Evolutionary conservation across 345 rosid genomes (phyloP).

Genomic region (Gossypium bickii): DNA sequence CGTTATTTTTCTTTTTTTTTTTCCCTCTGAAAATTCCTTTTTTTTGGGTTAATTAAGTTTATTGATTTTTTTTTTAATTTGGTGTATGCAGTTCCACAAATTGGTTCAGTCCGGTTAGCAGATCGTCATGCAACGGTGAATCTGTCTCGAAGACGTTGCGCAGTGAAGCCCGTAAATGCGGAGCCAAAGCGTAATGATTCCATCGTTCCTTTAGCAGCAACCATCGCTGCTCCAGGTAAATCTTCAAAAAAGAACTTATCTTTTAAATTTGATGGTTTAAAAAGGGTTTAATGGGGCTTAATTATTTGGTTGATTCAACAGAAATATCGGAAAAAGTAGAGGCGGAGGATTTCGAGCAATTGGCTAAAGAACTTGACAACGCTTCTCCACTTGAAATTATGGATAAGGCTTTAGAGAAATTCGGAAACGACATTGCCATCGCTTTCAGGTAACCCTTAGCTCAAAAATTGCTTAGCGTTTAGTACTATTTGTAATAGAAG

Average conservation of each 20-base stretch:
- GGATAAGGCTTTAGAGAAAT: slow-evolving; percentile 84
- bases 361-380: slow-evolving; percentile 51
- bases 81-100: slow-evolving; percentile 40
- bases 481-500: background rate
- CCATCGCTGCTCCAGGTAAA: slow-evolving; percentile 60
- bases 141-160: slow-evolving; percentile 37
- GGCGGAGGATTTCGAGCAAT: slow-evolving; percentile 50
- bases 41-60: background rate
- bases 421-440: slow-evolving; percentile 80
- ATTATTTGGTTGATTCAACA: slow-evolving; percentile 25
- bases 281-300: background rate
- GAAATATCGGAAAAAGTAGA: slow-evolving; percentile 57
- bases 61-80: background rate
- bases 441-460: slow-evolving; percentile 74
- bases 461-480: background rate
- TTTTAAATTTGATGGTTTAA: too few species aligned
- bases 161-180: slow-evolving; percentile 48
- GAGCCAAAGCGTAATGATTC: slow-evolving; percentile 53
- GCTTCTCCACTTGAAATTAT: slow-evolving; percentile 89
- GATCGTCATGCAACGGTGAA: slow-evolving; percentile 43
- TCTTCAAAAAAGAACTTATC: background rate
- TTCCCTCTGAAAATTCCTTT: background rate
- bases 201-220: slow-evolving; percentile 47
- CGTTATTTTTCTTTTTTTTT: background rate
- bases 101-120: slow-evolving; percentile 43